Percentiles rank a stretch among this genome's conserved stretches.
Evolutionary conservation across 768 basidiomycete genomes (phyloP).

Genomic region (Kwoniella sp.): DNA sequence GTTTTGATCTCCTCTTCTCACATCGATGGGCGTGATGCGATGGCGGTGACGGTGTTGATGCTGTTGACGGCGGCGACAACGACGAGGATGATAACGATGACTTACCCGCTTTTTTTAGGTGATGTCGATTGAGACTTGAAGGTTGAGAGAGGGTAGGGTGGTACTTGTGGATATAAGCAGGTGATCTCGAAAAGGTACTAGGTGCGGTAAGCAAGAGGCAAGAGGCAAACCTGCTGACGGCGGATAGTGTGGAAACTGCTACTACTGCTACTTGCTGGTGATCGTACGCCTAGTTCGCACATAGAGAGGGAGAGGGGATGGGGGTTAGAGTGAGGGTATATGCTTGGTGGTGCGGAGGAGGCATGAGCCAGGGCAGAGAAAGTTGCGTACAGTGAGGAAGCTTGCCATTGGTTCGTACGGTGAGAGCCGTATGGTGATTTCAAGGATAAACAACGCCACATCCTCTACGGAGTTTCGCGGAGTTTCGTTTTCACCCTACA

Average conservation of each 20-base stretch:
- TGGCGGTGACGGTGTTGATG: neutral
- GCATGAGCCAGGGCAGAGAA: too few relatives aligned
- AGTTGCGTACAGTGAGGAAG: too few relatives aligned
- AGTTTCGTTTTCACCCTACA: conserved; percentile 28
- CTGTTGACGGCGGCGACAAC: neutral
- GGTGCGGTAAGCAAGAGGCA: neutral
- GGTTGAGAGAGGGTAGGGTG: conserved; percentile 11
- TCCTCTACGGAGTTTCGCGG: conserved; percentile 47
- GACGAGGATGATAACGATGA: neutral
- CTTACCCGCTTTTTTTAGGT: conserved; percentile 26
- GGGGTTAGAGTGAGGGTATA: neutral
- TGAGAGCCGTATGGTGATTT: conserved; percentile 8
- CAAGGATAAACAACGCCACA: conserved; percentile 5
- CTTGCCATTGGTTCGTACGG: neutral
- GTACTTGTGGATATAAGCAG: neutral
- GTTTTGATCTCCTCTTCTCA: neutral
- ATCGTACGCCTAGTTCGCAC: neutral
- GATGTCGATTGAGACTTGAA: conserved; percentile 28
- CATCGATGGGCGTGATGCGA: neutral
- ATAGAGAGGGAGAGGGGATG: too few relatives aligned
- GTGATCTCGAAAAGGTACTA: neutral
- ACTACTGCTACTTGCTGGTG: too few relatives aligned
- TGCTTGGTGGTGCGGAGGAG: neutral
- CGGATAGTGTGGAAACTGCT: neutral
- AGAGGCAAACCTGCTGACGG: neutral